Evolutionary conservation across 768 basidiomycete species (phyloP).

Genomic region (Pulveroboletus sp.): DNA sequence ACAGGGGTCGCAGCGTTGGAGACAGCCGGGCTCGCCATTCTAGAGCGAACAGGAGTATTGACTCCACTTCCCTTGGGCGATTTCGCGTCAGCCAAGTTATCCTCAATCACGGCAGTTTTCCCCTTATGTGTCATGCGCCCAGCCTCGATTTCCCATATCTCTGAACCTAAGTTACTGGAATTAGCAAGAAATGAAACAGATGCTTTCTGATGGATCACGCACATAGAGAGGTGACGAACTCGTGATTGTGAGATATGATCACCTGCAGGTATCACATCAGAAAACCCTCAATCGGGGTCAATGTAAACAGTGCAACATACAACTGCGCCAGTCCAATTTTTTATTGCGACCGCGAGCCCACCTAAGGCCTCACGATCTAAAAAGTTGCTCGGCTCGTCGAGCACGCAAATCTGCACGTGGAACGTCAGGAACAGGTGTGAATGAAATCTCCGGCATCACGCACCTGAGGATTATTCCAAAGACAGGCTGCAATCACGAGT

Average conservation of each 20-base stretch:
- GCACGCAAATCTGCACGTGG: constrained; percentile 55
- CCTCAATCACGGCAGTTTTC: constrained; percentile 81
- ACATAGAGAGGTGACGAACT: constrained; percentile 83
- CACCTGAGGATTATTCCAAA: constrained; percentile 95
- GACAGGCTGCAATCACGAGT: constrained; percentile 87
- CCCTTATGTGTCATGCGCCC: constrained; percentile 86
- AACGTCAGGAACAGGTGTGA: constrained; percentile 4
- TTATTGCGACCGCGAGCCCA: constrained; percentile 91
- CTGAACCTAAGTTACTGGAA: constrained; percentile 53
- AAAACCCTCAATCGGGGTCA: constrained; percentile 11
- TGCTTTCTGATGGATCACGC: constrained; percentile 30
- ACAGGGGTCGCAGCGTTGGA: constrained; percentile 74
- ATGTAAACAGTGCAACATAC: constrained; percentile 35
- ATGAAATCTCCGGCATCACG: constrained; percentile 11
- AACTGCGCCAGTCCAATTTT: constrained; percentile 90
- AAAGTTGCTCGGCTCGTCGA: constrained; percentile 96
- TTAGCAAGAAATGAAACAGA: constrained; percentile 16
- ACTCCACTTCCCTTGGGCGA: constrained; percentile 65
- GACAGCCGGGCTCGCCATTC: constrained; percentile 63
- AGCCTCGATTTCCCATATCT: constrained; percentile 91
- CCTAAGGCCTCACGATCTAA: constrained; percentile 94
- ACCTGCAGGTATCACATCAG: constrained; percentile 44
- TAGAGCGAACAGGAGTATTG: constrained; percentile 70
- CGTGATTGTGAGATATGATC: constrained; percentile 94
- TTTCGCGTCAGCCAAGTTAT: constrained; percentile 69